Percentiles rank a stretch among this genome's conserved stretches.
Conservation (phyloP, 78 protist species). For the Isochrysis galbana region DNA sequence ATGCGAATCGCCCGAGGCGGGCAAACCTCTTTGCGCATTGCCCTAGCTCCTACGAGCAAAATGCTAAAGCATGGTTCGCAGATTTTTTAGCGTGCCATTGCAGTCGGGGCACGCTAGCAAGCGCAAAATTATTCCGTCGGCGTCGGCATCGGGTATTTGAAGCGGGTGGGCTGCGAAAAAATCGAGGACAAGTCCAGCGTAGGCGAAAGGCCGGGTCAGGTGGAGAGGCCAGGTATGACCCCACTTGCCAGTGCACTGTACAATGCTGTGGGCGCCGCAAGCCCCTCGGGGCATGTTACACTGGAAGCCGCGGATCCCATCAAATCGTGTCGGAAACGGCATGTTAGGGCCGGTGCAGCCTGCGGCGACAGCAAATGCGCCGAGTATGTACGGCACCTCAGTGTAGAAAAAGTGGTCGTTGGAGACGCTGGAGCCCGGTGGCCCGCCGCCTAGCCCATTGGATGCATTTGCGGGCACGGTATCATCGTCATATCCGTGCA, state of each 20-base stretch:
- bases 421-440: not conserved
- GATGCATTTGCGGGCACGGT: not conserved
- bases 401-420: not conserved
- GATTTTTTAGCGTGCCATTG: too few species aligned
- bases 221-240: not conserved
- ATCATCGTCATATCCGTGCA: not conserved
- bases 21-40: too few species aligned
- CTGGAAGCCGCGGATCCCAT: not conserved
- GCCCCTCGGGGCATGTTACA: not conserved
- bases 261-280: not conserved
- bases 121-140: too few species aligned
- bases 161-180: not conserved
- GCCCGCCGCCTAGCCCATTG: not conserved
- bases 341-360: not conserved
- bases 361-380: not conserved
- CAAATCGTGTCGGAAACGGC: not conserved
- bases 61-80: too few species aligned
- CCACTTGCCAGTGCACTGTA: not conserved
- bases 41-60: too few species aligned
- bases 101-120: too few species aligned
- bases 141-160: too few species aligned
- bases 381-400: not conserved
- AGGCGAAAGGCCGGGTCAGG: not conserved
- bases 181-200: not conserved
- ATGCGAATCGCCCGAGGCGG: too few species aligned